Conservation (phyloP, 139 green algal species). For the Ettlia oleoabundans region DNA sequence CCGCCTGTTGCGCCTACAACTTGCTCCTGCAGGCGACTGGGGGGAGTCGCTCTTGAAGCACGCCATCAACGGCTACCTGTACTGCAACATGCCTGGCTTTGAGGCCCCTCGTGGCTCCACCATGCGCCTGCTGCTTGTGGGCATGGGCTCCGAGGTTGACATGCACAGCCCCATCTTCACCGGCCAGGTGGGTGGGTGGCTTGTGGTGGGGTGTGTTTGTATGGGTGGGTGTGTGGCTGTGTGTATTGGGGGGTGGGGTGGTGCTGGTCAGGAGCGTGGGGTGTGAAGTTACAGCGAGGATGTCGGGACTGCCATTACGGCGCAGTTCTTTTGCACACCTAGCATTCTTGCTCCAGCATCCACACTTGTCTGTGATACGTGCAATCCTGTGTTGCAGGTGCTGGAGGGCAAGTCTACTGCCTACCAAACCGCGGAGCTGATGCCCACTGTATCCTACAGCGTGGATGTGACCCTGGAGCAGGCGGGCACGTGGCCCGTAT, state of each 20-base stretch:
- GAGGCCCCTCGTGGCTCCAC: constrained; percentile 5
- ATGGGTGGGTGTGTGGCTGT: too few relatives aligned
- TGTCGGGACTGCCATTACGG: too few relatives aligned
- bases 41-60: constrained; percentile 59
- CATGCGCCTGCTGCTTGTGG: constrained; percentile 50
- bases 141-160: constrained; percentile 58
- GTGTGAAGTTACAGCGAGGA: too few relatives aligned
- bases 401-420: neutral
- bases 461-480: constrained; percentile 17
- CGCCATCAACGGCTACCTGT: constrained; percentile 57
- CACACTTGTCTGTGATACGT: too few relatives aligned
- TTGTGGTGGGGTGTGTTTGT: too few relatives aligned
- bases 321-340: too few relatives aligned
- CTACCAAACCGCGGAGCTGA: constrained; percentile 36
- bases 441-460: constrained; percentile 40
- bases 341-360: too few relatives aligned
- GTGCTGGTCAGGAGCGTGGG: too few relatives aligned
- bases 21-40: neutral
- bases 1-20: neutral
- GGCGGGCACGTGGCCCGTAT: constrained; percentile 36
- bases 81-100: constrained; percentile 60
- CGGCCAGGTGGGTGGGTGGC: too few relatives aligned
- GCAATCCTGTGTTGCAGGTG: too few relatives aligned
- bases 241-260: too few relatives aligned
- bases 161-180: constrained; percentile 59